A percentile compares a stretch with the other conserved stretches of the same genome.
Conservation (phyloP, 495 filamentous ascomycete genomes). For the Darksidea phi region DNA sequence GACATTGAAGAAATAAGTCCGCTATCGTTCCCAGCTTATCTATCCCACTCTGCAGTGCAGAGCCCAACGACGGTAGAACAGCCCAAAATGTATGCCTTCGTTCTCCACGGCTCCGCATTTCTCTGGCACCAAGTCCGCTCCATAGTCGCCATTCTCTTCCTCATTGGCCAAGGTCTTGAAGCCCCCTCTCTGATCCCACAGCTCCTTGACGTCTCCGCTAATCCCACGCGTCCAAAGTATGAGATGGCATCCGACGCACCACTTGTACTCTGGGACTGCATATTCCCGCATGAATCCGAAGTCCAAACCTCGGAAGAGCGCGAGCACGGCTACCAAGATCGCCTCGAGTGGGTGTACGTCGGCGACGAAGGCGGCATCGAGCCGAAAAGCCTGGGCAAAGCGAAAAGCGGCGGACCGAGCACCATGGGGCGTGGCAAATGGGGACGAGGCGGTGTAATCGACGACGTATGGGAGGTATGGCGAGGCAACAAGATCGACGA, state of each 20-base stretch:
- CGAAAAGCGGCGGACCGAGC: constrained; percentile 38
- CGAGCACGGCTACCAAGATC: constrained; percentile 54
- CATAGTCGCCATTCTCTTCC: constrained; percentile 83
- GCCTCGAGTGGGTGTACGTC: constrained; percentile 76
- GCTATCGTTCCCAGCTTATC: constrained; percentile 24
- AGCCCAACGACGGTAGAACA: constrained; percentile 22
- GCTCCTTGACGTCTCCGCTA: constrained; percentile 67
- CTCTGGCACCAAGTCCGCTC: constrained; percentile 97
- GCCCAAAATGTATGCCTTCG: constrained; percentile 79
- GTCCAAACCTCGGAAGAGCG: constrained; percentile 41
- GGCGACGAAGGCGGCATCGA: constrained; percentile 53
- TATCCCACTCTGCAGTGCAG: constrained; percentile 23
- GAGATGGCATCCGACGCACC: constrained; percentile 86
- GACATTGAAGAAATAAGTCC: constrained; percentile 64
- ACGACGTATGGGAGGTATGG: constrained; percentile 78
- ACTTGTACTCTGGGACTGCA: constrained; percentile 91
- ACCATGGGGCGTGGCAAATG: constrained; percentile 52
- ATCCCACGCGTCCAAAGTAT: constrained; percentile 75
- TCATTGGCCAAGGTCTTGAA: constrained; percentile 89
- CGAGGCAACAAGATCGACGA: constrained; percentile 68
- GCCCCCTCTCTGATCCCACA: constrained; percentile 65
- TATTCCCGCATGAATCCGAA: constrained; percentile 60
- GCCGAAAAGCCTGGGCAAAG: constrained; percentile 32
- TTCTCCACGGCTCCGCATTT: constrained; percentile 86
- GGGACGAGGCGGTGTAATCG: constrained; percentile 66